A percentile compares a stretch with the other conserved stretches of the same genome.
Conservation (phyloP, 768 basidiomycete genomes). For the Mycena metata region DNA sequence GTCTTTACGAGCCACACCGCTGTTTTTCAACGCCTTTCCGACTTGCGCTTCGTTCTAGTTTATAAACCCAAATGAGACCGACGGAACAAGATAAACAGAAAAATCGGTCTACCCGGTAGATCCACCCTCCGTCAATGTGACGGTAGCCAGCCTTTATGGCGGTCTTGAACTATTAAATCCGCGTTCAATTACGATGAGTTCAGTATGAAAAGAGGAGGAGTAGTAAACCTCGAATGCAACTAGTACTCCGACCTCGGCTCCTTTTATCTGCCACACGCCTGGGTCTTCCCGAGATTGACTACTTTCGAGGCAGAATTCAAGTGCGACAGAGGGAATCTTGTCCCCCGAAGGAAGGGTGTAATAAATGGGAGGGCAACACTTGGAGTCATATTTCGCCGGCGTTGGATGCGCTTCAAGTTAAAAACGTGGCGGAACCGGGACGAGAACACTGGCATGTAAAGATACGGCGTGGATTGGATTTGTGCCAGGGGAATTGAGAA, state of each 20-base stretch:
- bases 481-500: too few species aligned
- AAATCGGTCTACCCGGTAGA: slow-evolving; percentile 44
- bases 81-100: too few species aligned
- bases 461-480: too few species aligned
- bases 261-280: too few species aligned
- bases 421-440: slow-evolving; percentile 21
- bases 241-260: too few species aligned
- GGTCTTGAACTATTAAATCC: slow-evolving; percentile 48
- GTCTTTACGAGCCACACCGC: slow-evolving; percentile 70
- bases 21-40: slow-evolving; percentile 70
- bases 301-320: slow-evolving; percentile 45
- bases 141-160: slow-evolving; percentile 75
- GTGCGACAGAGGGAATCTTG: slow-evolving; percentile 75
- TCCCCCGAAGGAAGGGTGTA: slow-evolving; percentile 76
- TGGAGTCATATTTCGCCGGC: slow-evolving; percentile 26
- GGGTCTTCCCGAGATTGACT: too few species aligned
- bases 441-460: background rate
- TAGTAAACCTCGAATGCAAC: too few species aligned
- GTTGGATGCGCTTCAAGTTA: background rate
- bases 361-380: slow-evolving; percentile 60
- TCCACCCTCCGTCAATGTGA: slow-evolving; percentile 83
- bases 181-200: too few species aligned
- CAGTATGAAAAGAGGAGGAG: too few species aligned
- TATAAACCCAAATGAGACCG: too few species aligned
- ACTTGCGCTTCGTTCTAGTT: slow-evolving; percentile 82